Base-by-base conservation (phyloP, 1,284 basidiomycete genomes). In the Ustilago lituana region DNA sequence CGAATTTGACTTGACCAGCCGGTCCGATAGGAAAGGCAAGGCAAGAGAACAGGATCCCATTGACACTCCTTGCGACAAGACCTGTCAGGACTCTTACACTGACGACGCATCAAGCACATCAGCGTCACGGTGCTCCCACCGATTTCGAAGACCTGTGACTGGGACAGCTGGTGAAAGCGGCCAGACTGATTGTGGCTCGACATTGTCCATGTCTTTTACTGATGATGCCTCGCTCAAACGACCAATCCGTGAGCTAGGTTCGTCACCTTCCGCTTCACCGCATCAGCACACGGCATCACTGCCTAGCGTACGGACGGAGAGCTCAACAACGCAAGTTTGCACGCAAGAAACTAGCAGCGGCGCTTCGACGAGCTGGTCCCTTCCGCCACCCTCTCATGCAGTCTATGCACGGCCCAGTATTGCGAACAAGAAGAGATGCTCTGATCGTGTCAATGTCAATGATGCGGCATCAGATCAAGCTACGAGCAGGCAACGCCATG, bases 251-350 rank as follows among this genome's bases (percentile, higher is more conserved):
- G 51, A 59, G 26, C 33, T 58, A n/a, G 56, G 50, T 24, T 64
- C 62, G n/a, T 64, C 62, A 1, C 62, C 62, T 14, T 37, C 51
- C 7, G 47, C 22, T 47, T 65, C 62, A 11, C 62, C 62, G 29
- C 41, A 41, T 1, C 62, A 55, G 19, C 47, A 27, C 3, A n/a
- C 37, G 1, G 23, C 20, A 11, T 12, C 22, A 17, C 55, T 55
- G 17, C 51, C 41, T 1, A 9, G 15, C 11, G 6, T 31, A 1
- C 43, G 33, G 17, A 35, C 44, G 2, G 36, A 11, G 22, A 20
- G 39, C 26, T 53, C 62, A 4, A 22, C 40, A 3, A 41, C 40
- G 7, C 35, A 17, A 7, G 31, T 29, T n/a, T 17, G 23, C 45
- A 19, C 33, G 12, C 15, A 11, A 10, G 20, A 19, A 19, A 4